phyloP scores from a whole-genome alignment of 2,329 filamentous ascomycete genomes.

The Curvularia hawaiiensis region DNA sequence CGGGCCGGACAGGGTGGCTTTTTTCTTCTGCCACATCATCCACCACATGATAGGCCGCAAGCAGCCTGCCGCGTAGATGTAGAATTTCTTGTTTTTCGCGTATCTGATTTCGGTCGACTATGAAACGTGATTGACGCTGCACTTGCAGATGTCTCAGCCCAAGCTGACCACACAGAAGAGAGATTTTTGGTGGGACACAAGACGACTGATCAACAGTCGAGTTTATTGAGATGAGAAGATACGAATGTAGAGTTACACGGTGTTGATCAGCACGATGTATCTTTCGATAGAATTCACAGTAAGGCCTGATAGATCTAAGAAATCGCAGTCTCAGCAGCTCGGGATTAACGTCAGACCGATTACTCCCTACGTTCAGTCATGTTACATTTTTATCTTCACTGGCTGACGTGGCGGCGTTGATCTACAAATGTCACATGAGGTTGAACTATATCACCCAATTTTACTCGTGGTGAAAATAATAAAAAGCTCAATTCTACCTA shows the following conservation, averaged over 20 bases:
- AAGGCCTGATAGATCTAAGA: neutral
- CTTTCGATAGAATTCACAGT: neutral
- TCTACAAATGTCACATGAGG: neutral
- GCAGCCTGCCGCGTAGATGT: neutral
- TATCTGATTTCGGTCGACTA: neutral
- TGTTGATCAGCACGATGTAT: too few relatives aligned
- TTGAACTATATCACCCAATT: too few relatives aligned
- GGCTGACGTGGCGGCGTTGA: neutral
- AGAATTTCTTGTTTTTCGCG: neutral
- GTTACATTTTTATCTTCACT: neutral
- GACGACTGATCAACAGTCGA: neutral
- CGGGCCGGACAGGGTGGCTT: neutral
- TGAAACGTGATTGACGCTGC: neutral
- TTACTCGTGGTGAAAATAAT: too few relatives aligned
- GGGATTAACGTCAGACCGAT: neutral
- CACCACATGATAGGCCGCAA: neutral
- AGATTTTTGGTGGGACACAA: neutral
- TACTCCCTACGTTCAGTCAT: neutral
- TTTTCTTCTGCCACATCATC: conserved; percentile 1
- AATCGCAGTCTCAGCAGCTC: neutral
- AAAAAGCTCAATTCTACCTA: too few relatives aligned
- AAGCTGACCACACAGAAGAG: too few relatives aligned
- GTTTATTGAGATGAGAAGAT: neutral
- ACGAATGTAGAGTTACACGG: too few relatives aligned
- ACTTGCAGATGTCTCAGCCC: neutral